phyloP scores from a whole-genome alignment of 1,139 yeast genomes.

The Suhomyces taliae region DNA sequence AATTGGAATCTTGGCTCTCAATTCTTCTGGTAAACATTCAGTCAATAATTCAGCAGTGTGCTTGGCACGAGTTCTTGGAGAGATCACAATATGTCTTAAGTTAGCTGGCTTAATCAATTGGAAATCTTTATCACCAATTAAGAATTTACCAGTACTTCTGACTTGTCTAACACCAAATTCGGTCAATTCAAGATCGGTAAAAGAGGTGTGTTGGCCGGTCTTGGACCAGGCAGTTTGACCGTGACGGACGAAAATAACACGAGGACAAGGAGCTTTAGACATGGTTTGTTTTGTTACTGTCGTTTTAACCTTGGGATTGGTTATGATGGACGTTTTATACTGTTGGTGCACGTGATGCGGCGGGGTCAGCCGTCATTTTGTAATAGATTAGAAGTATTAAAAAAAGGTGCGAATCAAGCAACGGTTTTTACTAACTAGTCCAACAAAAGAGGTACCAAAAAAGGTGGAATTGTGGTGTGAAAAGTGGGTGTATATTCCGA shows the following conservation, averaged over 20 bases:
- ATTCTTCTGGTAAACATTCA: constrained; percentile 48
- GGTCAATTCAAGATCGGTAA: constrained; percentile 79
- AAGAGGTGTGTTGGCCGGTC: constrained; percentile 86
- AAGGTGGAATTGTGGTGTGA: too few relatives aligned
- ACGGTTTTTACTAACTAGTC: too few relatives aligned
- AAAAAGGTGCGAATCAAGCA: too few relatives aligned
- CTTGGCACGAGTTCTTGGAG: constrained; percentile 80
- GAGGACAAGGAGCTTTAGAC: constrained; percentile 46
- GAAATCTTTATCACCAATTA: constrained; percentile 55
- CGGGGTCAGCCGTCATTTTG: too few relatives aligned
- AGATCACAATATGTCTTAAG: constrained; percentile 65
- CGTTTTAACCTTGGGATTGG: too few relatives aligned
- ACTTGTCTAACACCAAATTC: constrained; percentile 76
- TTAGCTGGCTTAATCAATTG: constrained; percentile 64
- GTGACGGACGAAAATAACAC: constrained; percentile 79
- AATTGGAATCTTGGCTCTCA: constrained; percentile 42
- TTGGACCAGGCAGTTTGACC: constrained; percentile 97
- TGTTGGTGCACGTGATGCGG: background rate
- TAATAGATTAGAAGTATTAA: too few relatives aligned
- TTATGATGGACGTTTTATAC: too few relatives aligned
- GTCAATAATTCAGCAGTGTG: constrained; percentile 66
- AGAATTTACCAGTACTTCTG: constrained; percentile 65
- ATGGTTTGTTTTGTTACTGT: background rate
- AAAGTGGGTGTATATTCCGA: too few relatives aligned
- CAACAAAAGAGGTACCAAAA: too few relatives aligned